Base-by-base conservation (phyloP, 345 rosid genomes). In the Firmiana major region DNA sequence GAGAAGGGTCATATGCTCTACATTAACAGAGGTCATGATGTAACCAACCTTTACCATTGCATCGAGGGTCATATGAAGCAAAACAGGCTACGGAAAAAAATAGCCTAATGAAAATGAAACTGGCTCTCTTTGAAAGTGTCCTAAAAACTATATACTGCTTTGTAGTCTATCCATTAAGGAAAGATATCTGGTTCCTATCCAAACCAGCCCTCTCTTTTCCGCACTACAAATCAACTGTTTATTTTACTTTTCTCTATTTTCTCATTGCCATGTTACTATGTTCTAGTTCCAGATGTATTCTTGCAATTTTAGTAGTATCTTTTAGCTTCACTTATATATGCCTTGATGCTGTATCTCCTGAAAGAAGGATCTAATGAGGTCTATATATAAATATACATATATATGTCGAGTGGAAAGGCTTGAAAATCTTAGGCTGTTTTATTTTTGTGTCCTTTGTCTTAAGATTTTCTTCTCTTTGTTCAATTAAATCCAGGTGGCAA, bases 401-500 rank as follows among this genome's bases (percentile, higher is more conserved):
- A 38, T 60, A 51, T 38, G 19, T 65, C 4, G 71, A 17, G 9
- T 59, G 65, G 17, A 70, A 43, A 22, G 24, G 42, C 21, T 51
- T 74, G 36, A 63, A 79, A 74, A 57, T 24, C 54, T 26, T 48
- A n/a, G 66, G 40, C 12, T 63, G 55, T 15, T 68, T 48, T n/a
- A 24, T 46, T 42, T 42, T 79, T 79, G 45, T 28, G n/a, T 7
- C 49, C 62, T 48, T 40, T 76, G 48, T 78, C 60, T 22, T 5
- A 19, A 36, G 59, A 57, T 22, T 58, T 73, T 48, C 34, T 80
- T 74, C 17, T 67, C 78, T 79, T 36, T 36, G 67, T 49, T 67
- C 66, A 36, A 17, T 81, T 76, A 55, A 65, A 74, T 79, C 57
- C 85, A 94, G 98, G 84, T 87, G 68, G 93, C 86, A 48, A 75